Percentiles rank a stretch among this genome's conserved stretches.
These are phyloP conservation scores for Alternaria infectoria DNA, from an alignment of 2,329 filamentous ascomycete species.

Conservation along the genomic window DNA sequence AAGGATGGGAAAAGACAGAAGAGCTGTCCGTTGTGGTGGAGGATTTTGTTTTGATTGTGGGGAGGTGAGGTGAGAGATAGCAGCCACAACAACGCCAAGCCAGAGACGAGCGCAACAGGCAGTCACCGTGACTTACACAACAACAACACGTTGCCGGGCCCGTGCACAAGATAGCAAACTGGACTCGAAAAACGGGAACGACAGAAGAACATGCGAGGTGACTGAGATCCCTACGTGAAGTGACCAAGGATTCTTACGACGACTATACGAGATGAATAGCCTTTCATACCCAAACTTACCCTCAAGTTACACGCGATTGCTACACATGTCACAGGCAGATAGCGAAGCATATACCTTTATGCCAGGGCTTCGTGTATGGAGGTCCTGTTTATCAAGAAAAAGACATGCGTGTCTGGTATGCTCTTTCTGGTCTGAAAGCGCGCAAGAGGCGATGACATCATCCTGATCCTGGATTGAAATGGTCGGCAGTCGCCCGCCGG, in stretches of 20 bases:
- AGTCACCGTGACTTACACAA: not conserved
- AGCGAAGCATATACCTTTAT: not conserved
- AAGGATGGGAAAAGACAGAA: not conserved
- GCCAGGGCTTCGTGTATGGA: not conserved
- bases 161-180: not conserved
- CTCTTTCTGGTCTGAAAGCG: not conserved
- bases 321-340: not conserved
- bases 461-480: not conserved
- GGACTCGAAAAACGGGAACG: not conserved
- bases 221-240: not conserved
- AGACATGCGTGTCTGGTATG: not conserved
- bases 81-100: slow-evolving; percentile 14
- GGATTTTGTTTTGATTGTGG: not conserved
- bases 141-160: not conserved
- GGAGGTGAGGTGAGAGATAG: slow-evolving; percentile 4
- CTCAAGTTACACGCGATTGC: not conserved
- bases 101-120: not conserved
- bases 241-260: not conserved
- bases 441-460: not conserved
- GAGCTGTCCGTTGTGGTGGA: not conserved
- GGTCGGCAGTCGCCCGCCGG: not conserved
- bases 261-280: fast-evolving
- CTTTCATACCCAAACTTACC: not conserved
- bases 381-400: not conserved
- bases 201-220: not conserved